A percentile compares a stretch with the other conserved stretches of the same genome.
Evolutionary conservation across 805 yeast species (phyloP).

Genomic region (Monosporozyma aerobia): DNA sequence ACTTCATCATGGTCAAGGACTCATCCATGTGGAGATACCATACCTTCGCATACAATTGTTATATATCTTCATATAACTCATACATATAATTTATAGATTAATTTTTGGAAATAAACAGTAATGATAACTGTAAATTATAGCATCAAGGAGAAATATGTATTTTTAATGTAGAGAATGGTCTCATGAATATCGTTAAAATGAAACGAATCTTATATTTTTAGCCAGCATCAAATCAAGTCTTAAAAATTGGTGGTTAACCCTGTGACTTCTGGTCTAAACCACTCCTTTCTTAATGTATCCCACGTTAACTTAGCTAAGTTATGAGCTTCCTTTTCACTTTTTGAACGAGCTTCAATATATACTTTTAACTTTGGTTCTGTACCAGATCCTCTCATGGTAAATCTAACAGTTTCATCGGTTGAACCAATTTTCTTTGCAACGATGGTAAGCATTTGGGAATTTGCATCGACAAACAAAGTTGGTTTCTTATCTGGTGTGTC

Average conservation of each 20-base stretch:
- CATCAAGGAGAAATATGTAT: neutral
- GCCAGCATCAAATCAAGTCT: neutral
- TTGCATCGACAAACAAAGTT: conserved; percentile 55
- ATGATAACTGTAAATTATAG: neutral
- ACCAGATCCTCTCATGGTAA: conserved; percentile 90
- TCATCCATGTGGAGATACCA: neutral
- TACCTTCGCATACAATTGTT: neutral
- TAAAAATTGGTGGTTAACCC: conserved; percentile 29
- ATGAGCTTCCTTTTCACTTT: conserved; percentile 38
- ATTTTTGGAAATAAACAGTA: neutral
- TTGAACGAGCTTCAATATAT: conserved; percentile 69
- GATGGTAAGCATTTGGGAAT: conserved; percentile 82
- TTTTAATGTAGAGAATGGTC: neutral
- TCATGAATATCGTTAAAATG: too few relatives aligned
- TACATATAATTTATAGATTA: neutral
- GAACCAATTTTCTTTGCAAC: conserved; percentile 27
- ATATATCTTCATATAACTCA: neutral
- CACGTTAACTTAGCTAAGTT: conserved; percentile 56
- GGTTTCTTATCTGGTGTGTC: conserved; percentile 51
- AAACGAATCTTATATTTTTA: neutral
- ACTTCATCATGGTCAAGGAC: neutral
- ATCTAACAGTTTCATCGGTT: conserved; percentile 37
- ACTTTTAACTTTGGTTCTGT: conserved; percentile 93
- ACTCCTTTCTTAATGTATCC: conserved; percentile 44
- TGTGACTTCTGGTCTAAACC: conserved; percentile 59